Base-by-base conservation (phyloP, 352 stramenopile genomes). In the Pythium brachiatum region DNA sequence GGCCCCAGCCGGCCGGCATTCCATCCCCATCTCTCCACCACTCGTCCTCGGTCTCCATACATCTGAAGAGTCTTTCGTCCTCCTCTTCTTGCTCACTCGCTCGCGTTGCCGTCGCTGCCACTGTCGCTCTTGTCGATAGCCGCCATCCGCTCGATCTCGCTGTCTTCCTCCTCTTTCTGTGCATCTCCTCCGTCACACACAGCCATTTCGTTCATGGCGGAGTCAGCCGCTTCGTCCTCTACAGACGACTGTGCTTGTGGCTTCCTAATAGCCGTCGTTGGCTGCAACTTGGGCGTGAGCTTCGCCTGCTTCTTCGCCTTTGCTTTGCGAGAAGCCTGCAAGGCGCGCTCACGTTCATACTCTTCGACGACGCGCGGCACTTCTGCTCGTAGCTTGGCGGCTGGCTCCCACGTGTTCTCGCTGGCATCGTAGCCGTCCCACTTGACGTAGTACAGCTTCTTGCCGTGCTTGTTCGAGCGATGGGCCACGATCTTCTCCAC, bases 401-500 rank as follows among this genome's bases (percentile, higher is more conserved):
- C 79, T 23, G 68, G 34, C 52, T 92, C 80, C 80, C 80, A 92
- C 25, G 80, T 90, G 65, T 92, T 83, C 46, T 86, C 73, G 38
- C 72, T 78, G 26, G 72, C 72, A 39, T 79, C 70, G 63, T 90
- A 92, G 29, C 75, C 76, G 50, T 90, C 79, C 80, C 83, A 92
- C 41, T 78, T 76, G 3, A 92, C 80, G 0, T 81, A 60, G 53
- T 89, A 92, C 60, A 87, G 55, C 20, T 76, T 78, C 54, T 73
- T 81, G 32, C 69, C 67, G 36, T 69, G 62, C 20, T 62, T 59
- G n/a, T 2, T 44, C 36, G 69, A 51, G 18, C 78, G 76, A 43
- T 89, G 69, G 59, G 62, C 72, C 3, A 90, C 76, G 31, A 92
- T 86, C 53, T 81, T 75, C 36, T 90, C 78, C 21, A 89, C 82